These are phyloP conservation scores for Rhizopogon salebrosus DNA, from an alignment of 768 basidiomycete species.

Conservation along the genomic window DNA sequence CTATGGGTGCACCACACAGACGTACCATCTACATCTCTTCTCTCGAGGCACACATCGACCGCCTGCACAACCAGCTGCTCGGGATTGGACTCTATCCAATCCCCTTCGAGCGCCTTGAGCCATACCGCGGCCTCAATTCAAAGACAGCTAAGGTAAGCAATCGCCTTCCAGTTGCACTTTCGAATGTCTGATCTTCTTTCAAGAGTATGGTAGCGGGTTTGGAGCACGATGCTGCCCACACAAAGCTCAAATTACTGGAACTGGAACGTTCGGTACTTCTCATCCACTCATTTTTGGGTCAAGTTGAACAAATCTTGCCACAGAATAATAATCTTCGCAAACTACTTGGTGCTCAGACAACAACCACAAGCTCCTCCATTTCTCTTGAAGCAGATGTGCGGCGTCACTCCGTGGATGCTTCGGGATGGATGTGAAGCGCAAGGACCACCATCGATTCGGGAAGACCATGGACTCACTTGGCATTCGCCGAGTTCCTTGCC, in stretches of 20 bases:
- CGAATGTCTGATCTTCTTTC: neutral
- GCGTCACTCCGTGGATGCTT: constrained; percentile 27
- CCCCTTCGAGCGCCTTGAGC: constrained; percentile 48
- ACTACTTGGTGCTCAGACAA: constrained; percentile 22
- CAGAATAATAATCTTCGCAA: constrained; percentile 29
- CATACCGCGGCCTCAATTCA: constrained; percentile 66
- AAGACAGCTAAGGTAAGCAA: constrained; percentile 65
- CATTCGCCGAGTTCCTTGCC: neutral
- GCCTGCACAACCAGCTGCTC: constrained; percentile 54
- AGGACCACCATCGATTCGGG: neutral
- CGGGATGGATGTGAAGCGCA: constrained; percentile 27
- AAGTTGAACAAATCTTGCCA: neutral
- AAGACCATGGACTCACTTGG: neutral
- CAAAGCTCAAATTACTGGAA: constrained; percentile 61
- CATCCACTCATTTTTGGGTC: neutral
- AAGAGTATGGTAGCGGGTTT: constrained; percentile 74
- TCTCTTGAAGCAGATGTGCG: constrained; percentile 28
- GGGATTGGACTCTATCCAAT: constrained; percentile 53
- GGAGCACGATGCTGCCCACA: constrained; percentile 56
- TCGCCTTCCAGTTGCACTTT: neutral
- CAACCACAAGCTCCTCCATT: constrained; percentile 17
- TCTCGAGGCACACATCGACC: constrained; percentile 68
- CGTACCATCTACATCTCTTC: constrained; percentile 69
- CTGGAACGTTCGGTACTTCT: constrained; percentile 57
- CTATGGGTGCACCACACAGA: constrained; percentile 60